A percentile compares a stretch with the other conserved stretches of the same genome.
These are phyloP conservation scores for Metrosideros polymorpha DNA, from an alignment of 441 rosid species.

Conservation along the genomic window DNA sequence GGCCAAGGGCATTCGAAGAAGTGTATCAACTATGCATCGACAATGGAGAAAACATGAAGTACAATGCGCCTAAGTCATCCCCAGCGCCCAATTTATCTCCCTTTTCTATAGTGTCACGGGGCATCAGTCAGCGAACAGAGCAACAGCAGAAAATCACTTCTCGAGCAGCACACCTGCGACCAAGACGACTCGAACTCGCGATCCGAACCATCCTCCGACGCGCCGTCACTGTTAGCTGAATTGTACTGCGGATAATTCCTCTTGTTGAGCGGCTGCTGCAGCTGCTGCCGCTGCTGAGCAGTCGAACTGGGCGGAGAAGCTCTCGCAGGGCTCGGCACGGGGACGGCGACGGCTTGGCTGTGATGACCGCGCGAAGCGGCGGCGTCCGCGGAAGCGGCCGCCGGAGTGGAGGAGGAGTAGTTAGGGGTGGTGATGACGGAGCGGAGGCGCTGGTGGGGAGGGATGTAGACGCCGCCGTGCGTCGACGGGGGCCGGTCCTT, in stretches of 20 bases:
- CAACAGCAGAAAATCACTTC: neutral
- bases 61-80: neutral
- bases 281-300: conserved; percentile 4
- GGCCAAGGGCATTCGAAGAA: neutral
- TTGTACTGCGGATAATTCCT: neutral
- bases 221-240: conserved; percentile 1
- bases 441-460: conserved; percentile 76
- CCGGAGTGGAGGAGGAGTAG: conserved; percentile 10
- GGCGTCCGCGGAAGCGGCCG: neutral
- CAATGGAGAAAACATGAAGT: neutral
- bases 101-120: neutral
- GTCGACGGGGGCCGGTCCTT: conserved; percentile 68
- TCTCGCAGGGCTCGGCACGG: conserved; percentile 14
- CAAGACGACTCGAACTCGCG: conserved; percentile 17
- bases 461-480: conserved; percentile 50
- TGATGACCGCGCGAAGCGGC: neutral
- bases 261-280: neutral
- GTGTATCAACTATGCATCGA: neutral
- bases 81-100: conserved; percentile 8
- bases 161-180: conserved; percentile 16
- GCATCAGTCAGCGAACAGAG: neutral
- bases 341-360: neutral
- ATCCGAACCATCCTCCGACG: conserved; percentile 35
- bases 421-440: conserved; percentile 27
- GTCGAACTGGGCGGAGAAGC: neutral